Conservation (phyloP, 1,284 basidiomycete species). For the Puccinia polysora region DNA sequence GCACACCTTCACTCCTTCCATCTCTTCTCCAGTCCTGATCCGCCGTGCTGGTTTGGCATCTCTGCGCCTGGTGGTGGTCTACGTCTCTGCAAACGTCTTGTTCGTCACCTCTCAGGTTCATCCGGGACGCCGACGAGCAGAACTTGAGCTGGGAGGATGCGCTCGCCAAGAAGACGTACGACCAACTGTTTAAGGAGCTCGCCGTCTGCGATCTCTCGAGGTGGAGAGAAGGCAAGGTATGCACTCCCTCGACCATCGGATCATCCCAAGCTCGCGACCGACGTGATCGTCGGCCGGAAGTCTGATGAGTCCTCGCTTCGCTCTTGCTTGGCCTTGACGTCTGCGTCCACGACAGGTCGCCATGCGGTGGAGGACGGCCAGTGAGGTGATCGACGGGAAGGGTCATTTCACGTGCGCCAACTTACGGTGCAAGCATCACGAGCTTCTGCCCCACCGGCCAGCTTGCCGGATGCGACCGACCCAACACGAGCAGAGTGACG, state of each 20-base stretch:
- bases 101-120: constrained; percentile 21
- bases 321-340: not conserved
- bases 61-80: not conserved
- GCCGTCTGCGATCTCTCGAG: constrained; percentile 39
- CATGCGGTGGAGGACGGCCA: constrained; percentile 41
- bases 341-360: constrained; percentile 4
- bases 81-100: not conserved
- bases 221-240: constrained; percentile 43
- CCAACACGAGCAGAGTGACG: too few relatives aligned
- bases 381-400: constrained; percentile 41
- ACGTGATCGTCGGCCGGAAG: too few relatives aligned
- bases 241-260: not conserved
- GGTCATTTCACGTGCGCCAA: constrained; percentile 39
- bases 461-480: too few relatives aligned
- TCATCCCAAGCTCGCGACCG: not conserved
- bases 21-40: not conserved
- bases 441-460: too few relatives aligned
- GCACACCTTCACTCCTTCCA: not conserved
- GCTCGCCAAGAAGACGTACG: constrained; percentile 40
- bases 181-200: constrained; percentile 42
- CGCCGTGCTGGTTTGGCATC: not conserved
- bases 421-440: constrained; percentile 36
- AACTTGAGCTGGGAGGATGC: constrained; percentile 42
- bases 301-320: not conserved
- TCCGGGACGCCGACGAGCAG: constrained; percentile 34